phyloP scores from a whole-genome alignment of 345 rosid genomes.

The Arabidopsis thaliana region DNA sequence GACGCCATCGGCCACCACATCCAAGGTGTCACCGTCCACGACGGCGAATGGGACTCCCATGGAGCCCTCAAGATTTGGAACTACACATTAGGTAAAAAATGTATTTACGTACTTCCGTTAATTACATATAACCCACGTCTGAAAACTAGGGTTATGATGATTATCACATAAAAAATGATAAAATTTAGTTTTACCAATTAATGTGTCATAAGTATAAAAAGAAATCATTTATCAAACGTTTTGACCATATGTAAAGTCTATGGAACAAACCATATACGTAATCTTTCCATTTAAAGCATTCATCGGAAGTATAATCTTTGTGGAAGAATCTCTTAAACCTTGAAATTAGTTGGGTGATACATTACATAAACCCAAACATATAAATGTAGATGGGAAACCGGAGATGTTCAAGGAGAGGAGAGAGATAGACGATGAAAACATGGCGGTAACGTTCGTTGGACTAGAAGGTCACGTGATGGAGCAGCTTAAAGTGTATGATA shows the following conservation, averaged over 20 bases:
- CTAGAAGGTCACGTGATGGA: background rate
- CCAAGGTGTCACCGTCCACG: constrained; percentile 46
- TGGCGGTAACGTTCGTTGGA: background rate
- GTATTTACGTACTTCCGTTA: background rate
- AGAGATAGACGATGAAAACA: background rate
- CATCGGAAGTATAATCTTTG: background rate
- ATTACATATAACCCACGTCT: too few species aligned
- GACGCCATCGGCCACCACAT: constrained; percentile 45
- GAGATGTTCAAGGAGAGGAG: background rate
- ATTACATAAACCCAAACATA: background rate
- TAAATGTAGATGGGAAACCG: background rate
- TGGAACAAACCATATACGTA: background rate
- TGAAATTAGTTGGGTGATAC: too few species aligned
- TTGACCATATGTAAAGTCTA: background rate
- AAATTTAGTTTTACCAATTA: too few species aligned
- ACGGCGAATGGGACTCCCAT: constrained; percentile 48
- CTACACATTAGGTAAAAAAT: constrained; percentile 40
- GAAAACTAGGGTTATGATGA: too few species aligned
- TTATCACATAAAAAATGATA: too few species aligned
- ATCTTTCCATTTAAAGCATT: background rate
- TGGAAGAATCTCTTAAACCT: background rate
- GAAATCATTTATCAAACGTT: background rate
- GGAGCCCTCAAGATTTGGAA: constrained; percentile 48
- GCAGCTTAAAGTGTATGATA: background rate
- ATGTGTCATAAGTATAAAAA: too few species aligned